Evolutionary conservation across 805 yeast species (phyloP).

Genomic region (Tetrapisispora arboricola): DNA sequence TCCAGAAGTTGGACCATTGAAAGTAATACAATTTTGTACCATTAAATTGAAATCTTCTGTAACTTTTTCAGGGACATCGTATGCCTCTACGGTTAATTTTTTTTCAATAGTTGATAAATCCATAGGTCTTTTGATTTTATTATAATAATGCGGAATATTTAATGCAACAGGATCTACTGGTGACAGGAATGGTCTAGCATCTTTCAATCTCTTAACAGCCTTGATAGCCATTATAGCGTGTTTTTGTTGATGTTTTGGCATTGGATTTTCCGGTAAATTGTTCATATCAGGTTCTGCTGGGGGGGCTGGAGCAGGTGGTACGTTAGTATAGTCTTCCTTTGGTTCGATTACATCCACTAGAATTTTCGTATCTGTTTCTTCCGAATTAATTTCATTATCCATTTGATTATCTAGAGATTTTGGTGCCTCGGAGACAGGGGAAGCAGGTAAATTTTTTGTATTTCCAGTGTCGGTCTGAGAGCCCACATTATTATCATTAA

Average conservation of each 20-base stretch:
- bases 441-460: constrained; percentile 2
- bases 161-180: constrained; percentile 88
- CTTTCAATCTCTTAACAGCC: constrained; percentile 82
- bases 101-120: constrained; percentile 84
- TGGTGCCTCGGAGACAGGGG: constrained; percentile 2
- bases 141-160: constrained; percentile 84
- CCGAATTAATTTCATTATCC: neutral
- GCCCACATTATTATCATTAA: too few species aligned
- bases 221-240: constrained; percentile 71
- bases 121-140: constrained; percentile 80
- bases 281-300: constrained; percentile 63
- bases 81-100: constrained; percentile 60
- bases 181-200: constrained; percentile 77
- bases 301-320: constrained; percentile 63
- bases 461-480: neutral
- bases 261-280: constrained; percentile 53
- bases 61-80: constrained; percentile 58
- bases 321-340: neutral
- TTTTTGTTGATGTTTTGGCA: constrained; percentile 76
- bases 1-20: constrained; percentile 75
- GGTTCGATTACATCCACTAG: neutral
- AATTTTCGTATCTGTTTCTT: neutral
- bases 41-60: constrained; percentile 73
- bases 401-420: neutral
- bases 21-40: constrained; percentile 70